Evolutionary conservation across 2,329 filamentous ascomycete species (phyloP).

Genomic region (Lasiodiplodia sp.): DNA sequence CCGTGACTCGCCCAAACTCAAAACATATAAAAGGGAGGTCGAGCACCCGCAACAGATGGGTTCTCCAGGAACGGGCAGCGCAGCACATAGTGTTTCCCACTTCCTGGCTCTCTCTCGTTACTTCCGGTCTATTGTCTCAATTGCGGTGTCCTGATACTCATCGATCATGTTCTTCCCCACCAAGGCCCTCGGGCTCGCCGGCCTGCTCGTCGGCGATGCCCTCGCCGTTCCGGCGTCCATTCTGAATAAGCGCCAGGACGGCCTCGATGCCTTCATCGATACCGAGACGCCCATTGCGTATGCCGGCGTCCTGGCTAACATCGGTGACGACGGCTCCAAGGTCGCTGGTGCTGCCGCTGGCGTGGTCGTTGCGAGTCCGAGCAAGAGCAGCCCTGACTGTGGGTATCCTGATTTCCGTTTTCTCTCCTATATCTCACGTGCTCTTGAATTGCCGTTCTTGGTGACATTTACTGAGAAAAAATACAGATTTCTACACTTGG

Average conservation of each 20-base stretch:
- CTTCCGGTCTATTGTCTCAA: background rate
- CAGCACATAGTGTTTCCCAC: background rate
- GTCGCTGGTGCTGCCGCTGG: constrained; percentile 42
- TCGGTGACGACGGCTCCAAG: constrained; percentile 23
- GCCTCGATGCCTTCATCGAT: constrained; percentile 19
- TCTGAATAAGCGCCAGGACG: constrained; percentile 11
- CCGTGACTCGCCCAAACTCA: constrained; percentile 15
- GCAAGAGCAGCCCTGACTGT: constrained; percentile 52
- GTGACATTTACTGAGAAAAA: background rate
- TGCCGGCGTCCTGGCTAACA: constrained; percentile 23
- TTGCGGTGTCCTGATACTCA: background rate
- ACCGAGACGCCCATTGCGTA: constrained; percentile 27
- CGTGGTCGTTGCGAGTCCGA: constrained; percentile 54
- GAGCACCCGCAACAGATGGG: background rate
- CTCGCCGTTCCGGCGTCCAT: constrained; percentile 6
- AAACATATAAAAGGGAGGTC: constrained; percentile 5
- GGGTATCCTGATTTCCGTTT: constrained; percentile 4
- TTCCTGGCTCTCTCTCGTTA: background rate
- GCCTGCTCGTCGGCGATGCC: background rate
- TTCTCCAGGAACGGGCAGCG: background rate
- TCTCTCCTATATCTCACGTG: background rate
- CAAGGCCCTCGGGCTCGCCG: constrained; percentile 17
- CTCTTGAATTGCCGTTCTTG: background rate
- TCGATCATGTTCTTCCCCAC: constrained; percentile 2
- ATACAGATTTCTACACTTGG: constrained; percentile 42